Percentiles rank a stretch among this genome's conserved stretches.
Conservation (phyloP, 768 basidiomycete genomes). For the Cystoderma amianthinum region DNA sequence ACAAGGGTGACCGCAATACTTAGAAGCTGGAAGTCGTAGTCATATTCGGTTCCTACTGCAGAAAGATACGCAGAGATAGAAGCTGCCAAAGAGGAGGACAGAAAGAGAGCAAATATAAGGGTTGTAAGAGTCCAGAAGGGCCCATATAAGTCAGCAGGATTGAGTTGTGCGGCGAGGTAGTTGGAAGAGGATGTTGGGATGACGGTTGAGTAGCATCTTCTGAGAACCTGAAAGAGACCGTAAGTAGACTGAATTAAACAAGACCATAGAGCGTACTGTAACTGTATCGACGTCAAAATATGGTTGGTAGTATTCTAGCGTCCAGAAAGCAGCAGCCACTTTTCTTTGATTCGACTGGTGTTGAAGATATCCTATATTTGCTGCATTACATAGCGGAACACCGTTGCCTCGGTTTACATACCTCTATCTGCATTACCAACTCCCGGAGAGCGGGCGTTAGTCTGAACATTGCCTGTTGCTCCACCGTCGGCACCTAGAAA, state of each 20-base stretch:
- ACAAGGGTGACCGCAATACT: conserved; percentile 78
- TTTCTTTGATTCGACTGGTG: conserved; percentile 41
- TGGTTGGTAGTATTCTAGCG: conserved; percentile 77
- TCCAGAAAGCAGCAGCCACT: conserved; percentile 61
- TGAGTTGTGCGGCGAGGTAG: conserved; percentile 57
- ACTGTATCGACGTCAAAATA: conserved; percentile 88
- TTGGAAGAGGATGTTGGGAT: conserved; percentile 58
- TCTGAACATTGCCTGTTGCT: conserved; percentile 16
- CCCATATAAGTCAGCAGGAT: conserved; percentile 75
- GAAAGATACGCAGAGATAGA: conserved; percentile 87
- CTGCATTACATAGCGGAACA: neutral
- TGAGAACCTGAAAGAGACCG: conserved; percentile 45
- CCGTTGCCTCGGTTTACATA: conserved; percentile 11
- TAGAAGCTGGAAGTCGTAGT: conserved; percentile 83
- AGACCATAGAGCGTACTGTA: conserved; percentile 32
- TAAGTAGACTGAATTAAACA: conserved; percentile 1
- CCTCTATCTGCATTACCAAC: conserved; percentile 49
- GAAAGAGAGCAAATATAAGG: conserved; percentile 86
- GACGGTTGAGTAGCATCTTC: conserved; percentile 71
- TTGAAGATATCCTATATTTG: conserved; percentile 51
- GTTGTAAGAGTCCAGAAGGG: conserved; percentile 99
- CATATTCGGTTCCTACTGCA: conserved; percentile 42
- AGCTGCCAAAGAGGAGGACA: conserved; percentile 87
- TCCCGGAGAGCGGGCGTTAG: conserved; percentile 23
- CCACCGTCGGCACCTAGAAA: conserved; percentile 43